Evolutionary conservation across 495 filamentous ascomycete species (phyloP), one percentile per base, ranked within the genome.

Genomic region (Podospora australis): DNA sequence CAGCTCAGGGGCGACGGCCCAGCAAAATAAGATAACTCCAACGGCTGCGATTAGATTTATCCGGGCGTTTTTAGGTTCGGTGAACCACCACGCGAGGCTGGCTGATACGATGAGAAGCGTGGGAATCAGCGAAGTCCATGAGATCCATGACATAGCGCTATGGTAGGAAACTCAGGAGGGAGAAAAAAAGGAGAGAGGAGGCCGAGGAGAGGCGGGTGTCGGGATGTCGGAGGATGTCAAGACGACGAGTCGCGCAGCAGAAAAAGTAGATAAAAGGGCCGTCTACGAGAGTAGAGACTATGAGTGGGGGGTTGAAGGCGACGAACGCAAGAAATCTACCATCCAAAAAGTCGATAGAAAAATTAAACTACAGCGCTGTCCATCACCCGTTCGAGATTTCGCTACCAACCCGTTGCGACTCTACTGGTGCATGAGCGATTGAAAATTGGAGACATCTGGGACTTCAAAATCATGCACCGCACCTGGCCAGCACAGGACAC

Each of bases 121-220:
- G 56, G 69, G 69, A 50, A 70, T 66, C 61, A 67, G 68, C 63
- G 68, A 66, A 48, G 70, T 63, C 68, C 66, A 69, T 66, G 65
- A 67, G 64, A 64, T 67, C 68, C 70, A 75, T 74, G 67, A 72
- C 69, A 70, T 73, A 66, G 62, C 70, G 70, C 58, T 69, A 56
- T 56, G 65, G 53, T 67, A 36, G 52, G 49, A 22, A 29, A 17
- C 9, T 25, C 35, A n/a, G 24, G 40, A 39, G 40, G 14, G 46
- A 49, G 35, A 22, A 41, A 35, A 13, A 39, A n/a, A 34, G 32
- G 44, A 39, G 28, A 13, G 47, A 29, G 39, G 35, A 22, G 23
- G 44, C 13, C 20, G 38, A 28, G 29, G 47, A 44, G 46, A 35
- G 49, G 39, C 42, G 50, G 54, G 54, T 44, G 49, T 36, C 34